Evolutionary conservation across 129 eudicot species (phyloP).

Genomic region (Lactuca sativa): DNA sequence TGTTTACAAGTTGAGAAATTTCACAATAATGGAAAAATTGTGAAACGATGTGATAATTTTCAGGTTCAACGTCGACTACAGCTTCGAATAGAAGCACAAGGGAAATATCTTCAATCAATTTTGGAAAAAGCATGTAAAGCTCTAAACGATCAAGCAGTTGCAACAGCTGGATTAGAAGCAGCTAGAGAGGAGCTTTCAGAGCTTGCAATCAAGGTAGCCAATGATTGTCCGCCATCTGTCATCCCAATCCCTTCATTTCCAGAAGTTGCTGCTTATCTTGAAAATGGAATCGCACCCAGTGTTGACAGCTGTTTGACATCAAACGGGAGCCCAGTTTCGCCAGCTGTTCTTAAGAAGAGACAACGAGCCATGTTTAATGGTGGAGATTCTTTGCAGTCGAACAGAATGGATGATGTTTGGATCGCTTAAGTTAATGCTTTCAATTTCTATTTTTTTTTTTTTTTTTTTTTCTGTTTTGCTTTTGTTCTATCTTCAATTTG

Average conservation of each 20-base stretch:
- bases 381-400: slow-evolving; percentile 35
- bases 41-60: background rate
- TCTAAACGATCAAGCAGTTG: slow-evolving; percentile 55
- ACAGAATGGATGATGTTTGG: slow-evolving; percentile 63
- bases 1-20: background rate
- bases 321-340: slow-evolving; percentile 57
- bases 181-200: slow-evolving; percentile 70
- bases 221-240: slow-evolving; percentile 42
- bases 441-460: slow-evolving; percentile 13
- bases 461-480: slow-evolving; percentile 13
- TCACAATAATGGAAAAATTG: too few relatives aligned
- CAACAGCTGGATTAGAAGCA: slow-evolving; percentile 63
- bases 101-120: slow-evolving; percentile 74
- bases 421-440: slow-evolving; percentile 22
- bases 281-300: slow-evolving; percentile 40
- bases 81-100: slow-evolving; percentile 91
- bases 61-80: slow-evolving; percentile 90
- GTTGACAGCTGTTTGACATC: slow-evolving; percentile 57
- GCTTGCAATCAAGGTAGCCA: slow-evolving; percentile 70
- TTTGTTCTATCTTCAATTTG: slow-evolving; percentile 8
- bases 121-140: slow-evolving; percentile 92
- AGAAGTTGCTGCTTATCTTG: slow-evolving; percentile 38
- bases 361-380: slow-evolving; percentile 47
- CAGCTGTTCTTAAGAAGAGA: slow-evolving; percentile 58
- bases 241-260: slow-evolving; percentile 45